Percentiles rank a stretch among this genome's conserved stretches.
These are phyloP conservation scores for Venturia carpophila DNA, from an alignment of 2,329 filamentous ascomycete species.

Conservation along the genomic window DNA sequence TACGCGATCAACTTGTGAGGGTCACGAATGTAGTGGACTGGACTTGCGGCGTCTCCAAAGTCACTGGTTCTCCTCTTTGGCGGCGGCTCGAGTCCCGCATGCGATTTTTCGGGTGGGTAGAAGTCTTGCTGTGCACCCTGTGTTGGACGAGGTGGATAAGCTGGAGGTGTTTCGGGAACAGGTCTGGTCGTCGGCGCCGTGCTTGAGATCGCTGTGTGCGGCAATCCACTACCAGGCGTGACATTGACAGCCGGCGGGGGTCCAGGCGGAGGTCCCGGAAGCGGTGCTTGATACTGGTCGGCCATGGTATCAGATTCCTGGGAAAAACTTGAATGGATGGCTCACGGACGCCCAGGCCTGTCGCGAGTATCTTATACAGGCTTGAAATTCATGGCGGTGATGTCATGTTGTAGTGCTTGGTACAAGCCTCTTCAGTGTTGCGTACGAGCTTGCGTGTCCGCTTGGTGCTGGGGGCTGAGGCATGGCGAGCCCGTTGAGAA, in stretches of 20 bases:
- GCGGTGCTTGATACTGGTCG: not conserved
- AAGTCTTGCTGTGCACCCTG: not conserved
- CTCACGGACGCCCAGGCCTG: not conserved
- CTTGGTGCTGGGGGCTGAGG: not conserved
- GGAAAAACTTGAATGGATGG: not conserved
- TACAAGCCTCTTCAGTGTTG: not conserved
- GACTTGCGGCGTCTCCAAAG: conserved; percentile 21
- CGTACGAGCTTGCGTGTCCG: conserved; percentile 7
- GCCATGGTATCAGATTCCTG: not conserved
- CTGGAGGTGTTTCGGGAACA: conserved; percentile 9
- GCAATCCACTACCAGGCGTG: not conserved
- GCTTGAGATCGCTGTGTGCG: not conserved
- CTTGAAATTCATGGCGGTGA: not conserved
- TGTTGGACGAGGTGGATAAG: conserved; percentile 10
- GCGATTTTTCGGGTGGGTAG: not conserved
- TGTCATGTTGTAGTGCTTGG: conserved; percentile 1
- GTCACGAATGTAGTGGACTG: conserved; percentile 36
- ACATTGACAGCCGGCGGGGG: not conserved
- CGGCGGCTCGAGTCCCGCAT: not conserved
- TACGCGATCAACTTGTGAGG: conserved; percentile 38
- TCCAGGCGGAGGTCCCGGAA: not conserved
- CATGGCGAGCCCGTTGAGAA: not conserved
- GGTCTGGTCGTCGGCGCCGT: not conserved
- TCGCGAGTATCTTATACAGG: not conserved
- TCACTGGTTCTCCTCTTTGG: not conserved